Percentiles rank a stretch among this genome's conserved stretches.
Conservation (phyloP, 148 eudicot species). For the Rhododendron vialii region DNA sequence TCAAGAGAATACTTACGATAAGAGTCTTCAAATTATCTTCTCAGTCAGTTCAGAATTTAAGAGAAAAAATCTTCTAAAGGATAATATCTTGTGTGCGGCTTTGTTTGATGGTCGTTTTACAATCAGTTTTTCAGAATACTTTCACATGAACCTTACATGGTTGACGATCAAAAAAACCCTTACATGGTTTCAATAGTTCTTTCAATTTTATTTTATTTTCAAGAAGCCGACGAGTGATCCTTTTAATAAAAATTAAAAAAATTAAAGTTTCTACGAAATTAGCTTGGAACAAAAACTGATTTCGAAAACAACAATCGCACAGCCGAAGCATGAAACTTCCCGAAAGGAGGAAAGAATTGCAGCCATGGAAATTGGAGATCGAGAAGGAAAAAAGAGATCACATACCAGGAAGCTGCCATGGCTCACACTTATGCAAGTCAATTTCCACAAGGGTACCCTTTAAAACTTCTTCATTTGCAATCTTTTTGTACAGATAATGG, state of each 20-base stretch:
- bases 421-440: conserved; percentile 87
- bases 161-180: not conserved
- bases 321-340: not conserved
- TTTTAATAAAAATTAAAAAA: too few species aligned
- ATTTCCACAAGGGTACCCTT: conserved; percentile 75
- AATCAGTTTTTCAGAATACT: not conserved
- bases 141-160: not conserved
- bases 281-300: too few species aligned
- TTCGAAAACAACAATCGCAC: not conserved
- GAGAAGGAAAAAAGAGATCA: conserved; percentile 8
- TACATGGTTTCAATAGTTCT: not conserved
- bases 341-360: not conserved
- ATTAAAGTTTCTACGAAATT: too few species aligned
- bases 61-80: not conserved
- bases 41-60: not conserved
- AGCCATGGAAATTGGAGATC: not conserved
- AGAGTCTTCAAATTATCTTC: not conserved
- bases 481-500: conserved; percentile 75
- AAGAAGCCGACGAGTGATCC: not conserved
- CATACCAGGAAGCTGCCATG: conserved; percentile 98
- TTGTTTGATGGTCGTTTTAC: not conserved
- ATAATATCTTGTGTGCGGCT: not conserved
- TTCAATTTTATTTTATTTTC: not conserved
- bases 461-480: conserved; percentile 47
- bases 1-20: not conserved